Conservation (phyloP, 306 rosid genomes). For the Geum urbanum region DNA sequence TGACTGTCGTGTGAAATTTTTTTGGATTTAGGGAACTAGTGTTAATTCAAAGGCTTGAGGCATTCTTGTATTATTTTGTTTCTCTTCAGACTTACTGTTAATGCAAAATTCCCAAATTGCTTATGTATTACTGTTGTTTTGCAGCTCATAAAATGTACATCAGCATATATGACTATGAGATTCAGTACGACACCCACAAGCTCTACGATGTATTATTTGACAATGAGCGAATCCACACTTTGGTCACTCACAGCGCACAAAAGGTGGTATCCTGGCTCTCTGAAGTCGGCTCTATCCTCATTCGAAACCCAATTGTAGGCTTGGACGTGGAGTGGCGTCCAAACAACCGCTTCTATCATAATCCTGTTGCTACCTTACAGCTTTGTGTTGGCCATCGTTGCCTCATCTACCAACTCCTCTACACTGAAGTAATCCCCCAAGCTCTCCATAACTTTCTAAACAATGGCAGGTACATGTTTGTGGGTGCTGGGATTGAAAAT, state of each 20-base stretch:
- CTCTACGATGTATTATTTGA: constrained; percentile 19
- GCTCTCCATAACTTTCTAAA: constrained; percentile 33
- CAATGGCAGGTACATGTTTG: constrained; percentile 18
- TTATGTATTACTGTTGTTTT: background rate
- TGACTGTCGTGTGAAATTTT: background rate
- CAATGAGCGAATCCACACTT: constrained; percentile 20
- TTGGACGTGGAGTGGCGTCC: constrained; percentile 56
- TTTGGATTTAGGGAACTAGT: background rate
- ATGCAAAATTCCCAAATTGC: background rate
- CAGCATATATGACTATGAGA: constrained; percentile 21
- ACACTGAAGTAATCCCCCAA: constrained; percentile 24
- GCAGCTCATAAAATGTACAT: constrained; percentile 16
- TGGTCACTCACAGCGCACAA: constrained; percentile 24
- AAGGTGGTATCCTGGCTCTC: constrained; percentile 36
- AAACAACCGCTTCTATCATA: background rate
- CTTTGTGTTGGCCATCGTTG: constrained; percentile 40
- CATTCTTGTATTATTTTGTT: background rate
- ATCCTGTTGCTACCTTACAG: constrained; percentile 39
- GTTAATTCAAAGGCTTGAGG: background rate
- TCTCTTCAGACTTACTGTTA: background rate
- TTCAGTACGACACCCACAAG: constrained; percentile 27
- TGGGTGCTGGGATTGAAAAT: constrained; percentile 39
- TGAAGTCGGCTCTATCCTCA: constrained; percentile 5
- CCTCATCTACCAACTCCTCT: constrained; percentile 32
- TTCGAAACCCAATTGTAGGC: constrained; percentile 28